Evolutionary conservation across 2,329 filamentous ascomycete species (phyloP), one percentile per base, ranked within the genome.

Genomic region (Colletotrichum australisinense): DNA sequence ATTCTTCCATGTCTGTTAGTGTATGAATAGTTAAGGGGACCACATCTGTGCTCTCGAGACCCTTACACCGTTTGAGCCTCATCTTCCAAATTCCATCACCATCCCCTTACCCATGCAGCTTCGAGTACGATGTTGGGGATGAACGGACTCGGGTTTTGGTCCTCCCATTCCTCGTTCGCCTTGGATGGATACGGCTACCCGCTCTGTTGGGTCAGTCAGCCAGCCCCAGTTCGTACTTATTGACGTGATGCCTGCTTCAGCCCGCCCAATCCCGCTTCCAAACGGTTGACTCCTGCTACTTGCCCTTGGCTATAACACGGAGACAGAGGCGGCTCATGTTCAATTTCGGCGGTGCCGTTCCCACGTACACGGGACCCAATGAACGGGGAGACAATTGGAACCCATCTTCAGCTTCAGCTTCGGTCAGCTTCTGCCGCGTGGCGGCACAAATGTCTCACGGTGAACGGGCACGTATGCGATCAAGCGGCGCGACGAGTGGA

Each of bases 281-380:
- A 42, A 42, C 38, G 38, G 38, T 42, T 42, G 5, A 19, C 38
- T 42, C 19, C 32, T 3, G 35, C 24, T 60, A 22, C 30, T 60
- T 24, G 16, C 22, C 59, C 67, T 53, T 30, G 32, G 56, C 55
- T 5, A 42, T 5, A 12, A 22, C n/a, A 26, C 32, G 32, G 35
- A 62, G 22, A 11, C 60, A 30, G 35, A 28, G 35, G 28, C 62
- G 38, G 38, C 56, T 28, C 38, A 35, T 63, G 22, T 35, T 67
- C 63, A 72, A 42, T 72, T 68, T 72, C 69, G 69, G 69, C 69
- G 65, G 46, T 24, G 58, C 69, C 69, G 69, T 72, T 42, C 56
- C 38, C 56, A 67, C 42, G 56, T 42, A 46, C 28, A 26, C 55
- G 55, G 64, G 30, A 49, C 32, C 42, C 38, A 62, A 49, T 30